These are phyloP conservation scores for Diutina siamensis DNA, from an alignment of 1,139 yeast genomes.

Conservation along the genomic window DNA sequence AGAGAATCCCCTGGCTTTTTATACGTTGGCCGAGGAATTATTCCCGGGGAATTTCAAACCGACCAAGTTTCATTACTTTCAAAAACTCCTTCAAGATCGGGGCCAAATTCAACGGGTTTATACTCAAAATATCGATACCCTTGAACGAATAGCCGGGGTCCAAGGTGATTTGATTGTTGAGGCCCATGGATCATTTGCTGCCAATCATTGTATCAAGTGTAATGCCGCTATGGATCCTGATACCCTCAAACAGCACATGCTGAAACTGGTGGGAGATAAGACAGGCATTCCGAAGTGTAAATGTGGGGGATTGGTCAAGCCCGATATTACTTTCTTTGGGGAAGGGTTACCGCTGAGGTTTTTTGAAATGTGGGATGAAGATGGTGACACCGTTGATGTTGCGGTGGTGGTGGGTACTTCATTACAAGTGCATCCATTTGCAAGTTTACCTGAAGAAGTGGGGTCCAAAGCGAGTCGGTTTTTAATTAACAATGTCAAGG, in stretches of 20 bases:
- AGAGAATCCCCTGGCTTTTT: slow-evolving; percentile 71
- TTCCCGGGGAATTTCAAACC: slow-evolving; percentile 85
- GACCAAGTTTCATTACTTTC: slow-evolving; percentile 65
- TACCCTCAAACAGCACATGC: slow-evolving; percentile 34
- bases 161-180: slow-evolving; percentile 55
- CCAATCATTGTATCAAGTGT: slow-evolving; percentile 75
- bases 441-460: slow-evolving; percentile 63
- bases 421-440: slow-evolving; percentile 81
- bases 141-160: slow-evolving; percentile 80
- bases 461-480: slow-evolving; percentile 40
- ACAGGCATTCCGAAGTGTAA: slow-evolving; percentile 37
- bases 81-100: slow-evolving; percentile 56
- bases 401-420: slow-evolving; percentile 92
- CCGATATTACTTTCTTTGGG: slow-evolving; percentile 89
- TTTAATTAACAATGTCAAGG: slow-evolving; percentile 62
- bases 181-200: slow-evolving; percentile 92
- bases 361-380: slow-evolving; percentile 60
- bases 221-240: slow-evolving; percentile 38
- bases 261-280: slow-evolving; percentile 14
- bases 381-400: slow-evolving; percentile 46
- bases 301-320: slow-evolving; percentile 75
- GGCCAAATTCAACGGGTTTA: slow-evolving; percentile 55
- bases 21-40: slow-evolving; percentile 69
- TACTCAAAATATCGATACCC: slow-evolving; percentile 87
- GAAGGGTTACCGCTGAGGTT: slow-evolving; percentile 66